Percentiles rank a stretch among this genome's conserved stretches.
Conservation (phyloP, 192 early-diverging fungal species). For the Backusella tuberculispora region DNA sequence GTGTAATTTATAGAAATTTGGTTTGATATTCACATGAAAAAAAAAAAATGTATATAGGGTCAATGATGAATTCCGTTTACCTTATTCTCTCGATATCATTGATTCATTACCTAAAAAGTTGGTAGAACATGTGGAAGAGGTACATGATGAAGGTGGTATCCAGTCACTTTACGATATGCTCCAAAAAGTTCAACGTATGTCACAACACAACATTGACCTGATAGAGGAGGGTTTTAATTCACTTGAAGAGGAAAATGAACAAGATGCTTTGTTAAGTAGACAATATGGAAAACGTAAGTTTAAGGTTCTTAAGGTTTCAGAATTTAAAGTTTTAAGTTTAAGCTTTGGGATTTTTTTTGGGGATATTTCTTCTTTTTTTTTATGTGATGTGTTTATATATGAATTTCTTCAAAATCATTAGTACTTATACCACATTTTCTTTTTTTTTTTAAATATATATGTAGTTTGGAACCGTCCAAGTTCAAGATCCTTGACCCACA, state of each 20-base stretch:
- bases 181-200: slow-evolving; percentile 61
- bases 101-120: slow-evolving; percentile 78
- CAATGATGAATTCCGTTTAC: slow-evolving; percentile 31
- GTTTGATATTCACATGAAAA: slow-evolving; percentile 17
- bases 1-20: neutral
- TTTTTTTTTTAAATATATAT: neutral
- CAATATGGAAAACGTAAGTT: slow-evolving; percentile 52
- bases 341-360: no score
- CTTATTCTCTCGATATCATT: slow-evolving; percentile 54
- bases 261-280: slow-evolving; percentile 66
- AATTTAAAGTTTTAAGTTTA: neutral
- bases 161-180: slow-evolving; percentile 64
- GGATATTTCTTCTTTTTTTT: neutral
- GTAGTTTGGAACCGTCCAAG: slow-evolving; percentile 60
- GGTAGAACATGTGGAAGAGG: slow-evolving; percentile 71
- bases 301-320: neutral
- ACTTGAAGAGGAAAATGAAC: slow-evolving; percentile 71
- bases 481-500: slow-evolving; percentile 56
- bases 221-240: slow-evolving; percentile 69
- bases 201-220: slow-evolving; percentile 51
- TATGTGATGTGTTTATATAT: neutral
- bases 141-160: slow-evolving; percentile 75
- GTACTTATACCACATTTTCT: neutral
- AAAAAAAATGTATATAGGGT: slow-evolving; percentile 8
- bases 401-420: neutral